Evolutionary conservation across 805 yeast species (phyloP).

Genomic region (Starmera dryadoides): DNA sequence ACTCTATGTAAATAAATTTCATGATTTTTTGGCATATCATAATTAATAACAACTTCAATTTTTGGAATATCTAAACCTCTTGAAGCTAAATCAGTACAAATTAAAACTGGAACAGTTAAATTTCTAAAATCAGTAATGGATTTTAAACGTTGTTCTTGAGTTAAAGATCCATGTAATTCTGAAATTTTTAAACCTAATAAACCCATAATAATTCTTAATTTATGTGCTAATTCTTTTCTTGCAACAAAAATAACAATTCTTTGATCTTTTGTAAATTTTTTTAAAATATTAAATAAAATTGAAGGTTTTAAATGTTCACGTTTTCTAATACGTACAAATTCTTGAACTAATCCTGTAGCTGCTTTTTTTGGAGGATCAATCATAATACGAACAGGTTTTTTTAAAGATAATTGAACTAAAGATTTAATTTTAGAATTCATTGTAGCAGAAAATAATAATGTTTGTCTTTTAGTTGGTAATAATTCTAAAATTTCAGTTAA

Average conservation of each 20-base stretch:
- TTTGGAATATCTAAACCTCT: constrained; percentile 99
- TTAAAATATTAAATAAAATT: constrained; percentile 62
- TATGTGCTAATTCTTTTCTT: constrained; percentile 86
- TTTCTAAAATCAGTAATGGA: constrained; percentile 79
- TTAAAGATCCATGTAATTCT: constrained; percentile 76
- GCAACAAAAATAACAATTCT: constrained; percentile 88
- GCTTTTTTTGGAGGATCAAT: constrained; percentile 95
- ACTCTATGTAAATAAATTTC: constrained; percentile 95
- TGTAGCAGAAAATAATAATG: constrained; percentile 92
- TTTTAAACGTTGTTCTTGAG: constrained; percentile 88
- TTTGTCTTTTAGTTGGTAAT: constrained; percentile 88
- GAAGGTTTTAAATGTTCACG: constrained; percentile 84
- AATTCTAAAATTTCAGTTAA: constrained; percentile 82
- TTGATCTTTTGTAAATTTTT: constrained; percentile 53
- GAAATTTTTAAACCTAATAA: constrained; percentile 69
- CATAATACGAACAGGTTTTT: constrained; percentile 90
- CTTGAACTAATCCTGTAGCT: constrained; percentile 84
- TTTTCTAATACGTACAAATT: constrained; percentile 89
- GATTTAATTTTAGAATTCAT: constrained; percentile 92
- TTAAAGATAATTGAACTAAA: constrained; percentile 79
- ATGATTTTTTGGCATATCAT: constrained; percentile 89
- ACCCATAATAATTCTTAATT: constrained; percentile 69
- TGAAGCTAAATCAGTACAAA: constrained; percentile 97
- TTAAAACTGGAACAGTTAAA: constrained; percentile 74
- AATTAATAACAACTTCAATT: constrained; percentile 90